Percentiles rank a stretch among this genome's conserved stretches.
phyloP scores from a whole-genome alignment of 345 rosid genomes.

The Gossypium australe region DNA sequence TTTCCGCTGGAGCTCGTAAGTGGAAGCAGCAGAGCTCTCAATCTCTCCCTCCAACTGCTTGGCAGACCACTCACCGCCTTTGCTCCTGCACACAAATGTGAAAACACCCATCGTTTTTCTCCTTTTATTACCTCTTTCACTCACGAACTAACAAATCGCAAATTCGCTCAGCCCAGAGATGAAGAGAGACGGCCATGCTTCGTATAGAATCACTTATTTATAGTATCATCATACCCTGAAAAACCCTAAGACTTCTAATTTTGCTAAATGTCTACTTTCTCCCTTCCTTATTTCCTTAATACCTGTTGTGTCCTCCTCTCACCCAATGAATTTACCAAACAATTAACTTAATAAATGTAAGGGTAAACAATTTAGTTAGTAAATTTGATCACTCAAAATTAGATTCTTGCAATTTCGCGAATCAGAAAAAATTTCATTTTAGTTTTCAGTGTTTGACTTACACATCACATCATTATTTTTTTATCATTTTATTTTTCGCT shows the following conservation, averaged over 20 bases:
- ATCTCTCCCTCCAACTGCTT: conserved; percentile 68
- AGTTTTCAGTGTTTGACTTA: too few species aligned
- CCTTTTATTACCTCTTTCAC: background rate
- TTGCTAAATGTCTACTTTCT: background rate
- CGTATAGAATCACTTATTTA: background rate
- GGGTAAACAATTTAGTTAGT: too few species aligned
- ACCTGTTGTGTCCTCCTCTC: too few species aligned
- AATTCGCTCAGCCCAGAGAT: background rate
- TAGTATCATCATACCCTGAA: background rate
- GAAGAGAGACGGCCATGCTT: background rate
- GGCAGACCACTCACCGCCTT: background rate
- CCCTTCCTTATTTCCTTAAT: background rate
- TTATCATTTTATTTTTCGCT: too few species aligned
- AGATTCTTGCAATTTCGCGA: too few species aligned
- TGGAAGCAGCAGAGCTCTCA: conserved; percentile 56
- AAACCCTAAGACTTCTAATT: background rate
- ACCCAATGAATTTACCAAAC: background rate
- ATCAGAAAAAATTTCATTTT: too few species aligned
- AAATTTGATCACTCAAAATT: too few species aligned
- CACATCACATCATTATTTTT: too few species aligned
- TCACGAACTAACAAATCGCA: background rate
- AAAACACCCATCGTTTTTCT: background rate
- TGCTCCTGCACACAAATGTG: background rate
- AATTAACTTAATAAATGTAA: background rate
- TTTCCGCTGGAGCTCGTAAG: conserved; percentile 67